Conservation (phyloP, 192 early-diverging fungal species). For the Coemansia sp. region DNA sequence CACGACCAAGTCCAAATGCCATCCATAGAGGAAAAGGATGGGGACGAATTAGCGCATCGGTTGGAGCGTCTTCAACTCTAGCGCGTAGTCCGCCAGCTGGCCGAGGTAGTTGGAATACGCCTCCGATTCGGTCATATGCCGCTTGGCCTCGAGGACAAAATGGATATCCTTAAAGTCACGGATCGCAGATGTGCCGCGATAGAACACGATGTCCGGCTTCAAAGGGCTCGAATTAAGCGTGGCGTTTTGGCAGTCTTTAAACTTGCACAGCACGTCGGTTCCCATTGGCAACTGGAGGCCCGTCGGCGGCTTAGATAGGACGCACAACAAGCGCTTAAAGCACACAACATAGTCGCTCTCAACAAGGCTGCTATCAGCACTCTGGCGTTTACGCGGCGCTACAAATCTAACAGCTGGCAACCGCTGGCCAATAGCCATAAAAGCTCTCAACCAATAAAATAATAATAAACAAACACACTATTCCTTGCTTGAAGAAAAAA, state of each 20-base stretch:
- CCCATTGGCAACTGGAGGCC: no score
- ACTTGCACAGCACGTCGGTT: neutral
- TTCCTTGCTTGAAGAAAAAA: no score
- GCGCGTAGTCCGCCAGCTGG: slow-evolving; percentile 30
- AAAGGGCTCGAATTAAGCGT: neutral
- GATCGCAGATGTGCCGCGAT: neutral
- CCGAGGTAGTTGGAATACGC: slow-evolving; percentile 5
- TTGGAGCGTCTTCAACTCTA: slow-evolving; percentile 7
- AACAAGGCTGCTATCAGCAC: no score
- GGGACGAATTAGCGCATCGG: slow-evolving; percentile 20
- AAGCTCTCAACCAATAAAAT: no score
- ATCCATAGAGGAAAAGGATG: slow-evolving; percentile 11
- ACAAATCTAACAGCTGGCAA: no score
- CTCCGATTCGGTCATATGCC: neutral
- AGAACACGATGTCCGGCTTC: neutral
- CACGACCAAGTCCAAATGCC: slow-evolving; percentile 5
- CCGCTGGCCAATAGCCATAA: no score
- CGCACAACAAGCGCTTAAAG: no score
- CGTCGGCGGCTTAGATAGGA: no score
- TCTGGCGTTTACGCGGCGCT: no score
- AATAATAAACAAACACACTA: no score
- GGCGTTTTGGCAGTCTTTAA: neutral
- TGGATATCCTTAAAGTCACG: neutral
- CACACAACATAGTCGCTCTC: no score
- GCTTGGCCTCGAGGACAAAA: neutral